phyloP scores from a whole-genome alignment of 2,329 filamentous ascomycete genomes.

The Lachnellula arida region DNA sequence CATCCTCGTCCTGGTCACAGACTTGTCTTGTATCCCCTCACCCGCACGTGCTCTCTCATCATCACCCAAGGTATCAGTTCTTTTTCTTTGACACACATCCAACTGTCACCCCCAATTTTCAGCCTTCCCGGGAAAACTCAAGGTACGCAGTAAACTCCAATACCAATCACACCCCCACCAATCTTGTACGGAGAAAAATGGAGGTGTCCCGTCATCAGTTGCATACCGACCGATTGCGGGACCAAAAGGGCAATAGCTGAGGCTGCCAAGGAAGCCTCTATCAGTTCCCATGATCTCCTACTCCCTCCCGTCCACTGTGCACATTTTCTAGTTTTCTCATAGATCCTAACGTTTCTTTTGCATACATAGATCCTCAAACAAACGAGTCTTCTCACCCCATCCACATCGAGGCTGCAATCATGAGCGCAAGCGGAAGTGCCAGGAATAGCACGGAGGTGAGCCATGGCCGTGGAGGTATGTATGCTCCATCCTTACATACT shows the following conservation, averaged over 20 bases:
- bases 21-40: background rate
- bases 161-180: constrained; percentile 3
- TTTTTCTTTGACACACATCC: constrained; percentile 17
- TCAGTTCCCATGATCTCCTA: constrained; percentile 18
- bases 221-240: constrained; percentile 9
- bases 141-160: background rate
- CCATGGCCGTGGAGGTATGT: constrained; percentile 34
- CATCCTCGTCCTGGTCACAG: too few relatives aligned
- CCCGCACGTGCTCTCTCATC: background rate
- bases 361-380: constrained; percentile 6
- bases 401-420: constrained; percentile 1
- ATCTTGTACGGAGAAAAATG: background rate
- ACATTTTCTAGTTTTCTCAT: constrained; percentile 1
- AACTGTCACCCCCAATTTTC: constrained; percentile 4
- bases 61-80: background rate
- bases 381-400: background rate
- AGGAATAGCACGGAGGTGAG: constrained; percentile 27
- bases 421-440: constrained; percentile 16
- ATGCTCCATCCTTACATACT: background rate
- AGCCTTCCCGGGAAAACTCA: background rate
- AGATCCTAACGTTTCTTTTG: constrained; percentile 5
- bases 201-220: background rate
- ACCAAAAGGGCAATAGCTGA: constrained; percentile 3
- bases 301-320: background rate
- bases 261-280: constrained; percentile 12